These are phyloP conservation scores for Pichia sp. DNA, from an alignment of 1,139 yeast species.

Conservation along the genomic window DNA sequence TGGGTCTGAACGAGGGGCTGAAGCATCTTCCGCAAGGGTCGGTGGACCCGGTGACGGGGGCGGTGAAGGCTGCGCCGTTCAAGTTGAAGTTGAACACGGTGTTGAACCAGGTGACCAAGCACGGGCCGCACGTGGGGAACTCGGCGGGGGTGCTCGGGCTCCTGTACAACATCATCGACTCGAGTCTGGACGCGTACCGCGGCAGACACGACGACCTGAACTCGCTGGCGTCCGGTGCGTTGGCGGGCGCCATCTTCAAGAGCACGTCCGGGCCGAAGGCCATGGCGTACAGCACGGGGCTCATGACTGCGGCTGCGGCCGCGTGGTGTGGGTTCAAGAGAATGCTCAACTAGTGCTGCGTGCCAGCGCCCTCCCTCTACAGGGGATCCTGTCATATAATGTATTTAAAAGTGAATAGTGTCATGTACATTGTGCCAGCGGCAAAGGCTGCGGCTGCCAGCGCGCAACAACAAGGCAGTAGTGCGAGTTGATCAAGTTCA, in stretches of 20 bases:
- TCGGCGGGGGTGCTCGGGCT: constrained; percentile 91
- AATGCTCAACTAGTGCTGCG: constrained; percentile 24
- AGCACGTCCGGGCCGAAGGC: constrained; percentile 82
- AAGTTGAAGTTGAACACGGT: constrained; percentile 83
- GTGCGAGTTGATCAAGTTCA: constrained; percentile 67
- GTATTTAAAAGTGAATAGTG: neutral
- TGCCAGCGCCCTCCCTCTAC: neutral
- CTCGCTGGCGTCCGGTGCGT: constrained; percentile 83
- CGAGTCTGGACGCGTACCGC: constrained; percentile 71
- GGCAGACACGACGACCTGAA: constrained; percentile 86
- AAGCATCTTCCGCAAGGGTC: constrained; percentile 58
- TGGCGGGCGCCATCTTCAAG: constrained; percentile 89
- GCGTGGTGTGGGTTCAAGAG: constrained; percentile 86
- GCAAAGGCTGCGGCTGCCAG: constrained; percentile 19
- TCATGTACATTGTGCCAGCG: neutral
- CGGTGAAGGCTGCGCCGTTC: constrained; percentile 50
- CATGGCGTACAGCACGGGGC: constrained; percentile 79
- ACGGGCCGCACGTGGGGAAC: constrained; percentile 95
- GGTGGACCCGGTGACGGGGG: constrained; percentile 28
- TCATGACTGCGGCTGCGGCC: constrained; percentile 88
- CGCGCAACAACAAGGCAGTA: constrained; percentile 51
- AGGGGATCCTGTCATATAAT: constrained; percentile 3
- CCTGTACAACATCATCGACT: constrained; percentile 79
- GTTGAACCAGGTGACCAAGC: constrained; percentile 84
- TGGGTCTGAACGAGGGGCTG: constrained; percentile 84